Base-by-base conservation (phyloP, 148 eudicot genomes). In the Chenopodium quinoa region DNA sequence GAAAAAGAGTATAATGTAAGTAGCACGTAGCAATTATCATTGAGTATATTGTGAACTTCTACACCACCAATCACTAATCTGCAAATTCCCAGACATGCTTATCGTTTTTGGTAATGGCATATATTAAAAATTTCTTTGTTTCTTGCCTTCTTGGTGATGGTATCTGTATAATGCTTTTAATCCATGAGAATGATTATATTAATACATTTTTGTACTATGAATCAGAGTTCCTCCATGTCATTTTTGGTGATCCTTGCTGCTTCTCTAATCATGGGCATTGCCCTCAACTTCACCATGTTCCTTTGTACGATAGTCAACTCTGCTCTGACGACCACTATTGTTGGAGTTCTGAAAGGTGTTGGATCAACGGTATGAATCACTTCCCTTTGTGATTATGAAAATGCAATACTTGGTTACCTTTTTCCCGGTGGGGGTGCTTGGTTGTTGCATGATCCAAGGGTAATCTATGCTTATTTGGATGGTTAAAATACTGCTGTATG, bases 321-420 rank as follows among this genome's bases (percentile, higher is more conserved):
- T 60, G 99, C 99, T 78, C 83, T 96, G 37, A 96, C 98, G 1
- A 96, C 99, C 31, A 96, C 99, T 60, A 96, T 93, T 40, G 99
- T 96, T 29, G 99, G 99, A 52, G 99, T 96, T 88, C 93, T 96
- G 74, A 96, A 96, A 87, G 99, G 99, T 11, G 99, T 96, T 83
- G 98, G 93, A 11, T 93, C 99, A 60, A 93, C 98, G 84, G 99
- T 96, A 93, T 56, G 92, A 72, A 65, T 78, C 31, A 5, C 17
- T 29, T 22, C 8, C 29, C 47, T 75, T 76, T 60, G 25, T 17
- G 62, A 6, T 40, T 37, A 3, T 16, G 13, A 4, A 71, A 34
- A 27, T 34, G 40, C 40, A 34, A 34, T 34, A 34, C 40, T 34
- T 34, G 5, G 40, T 34, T 34, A 34, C 40, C 40, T 34, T 34